Conservation (phyloP, 202 grass and related monocot genomes). For the Setaria viridis region DNA sequence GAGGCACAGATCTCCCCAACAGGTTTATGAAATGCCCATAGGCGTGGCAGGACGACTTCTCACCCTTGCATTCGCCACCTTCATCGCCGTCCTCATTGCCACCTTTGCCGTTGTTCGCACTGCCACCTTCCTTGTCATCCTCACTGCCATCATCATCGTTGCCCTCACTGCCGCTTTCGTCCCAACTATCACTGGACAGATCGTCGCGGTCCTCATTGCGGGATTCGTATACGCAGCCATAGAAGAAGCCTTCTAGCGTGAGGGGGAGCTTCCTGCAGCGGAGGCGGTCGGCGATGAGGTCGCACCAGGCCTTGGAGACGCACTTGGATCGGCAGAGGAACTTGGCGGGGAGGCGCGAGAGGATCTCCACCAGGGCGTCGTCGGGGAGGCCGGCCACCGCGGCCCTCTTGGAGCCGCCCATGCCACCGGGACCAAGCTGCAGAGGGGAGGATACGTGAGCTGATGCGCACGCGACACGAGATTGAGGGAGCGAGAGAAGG, state of each 20-base stretch:
- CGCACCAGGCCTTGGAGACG: conserved; percentile 16
- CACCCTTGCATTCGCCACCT: not conserved
- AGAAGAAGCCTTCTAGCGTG: conserved; percentile 14
- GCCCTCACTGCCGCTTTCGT: not conserved
- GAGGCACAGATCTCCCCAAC: not conserved
- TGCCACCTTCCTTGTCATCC: no score
- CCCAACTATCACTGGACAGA: not conserved
- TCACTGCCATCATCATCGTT: not conserved
- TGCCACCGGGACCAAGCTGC: not conserved
- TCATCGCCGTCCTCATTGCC: not conserved
- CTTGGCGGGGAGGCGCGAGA: conserved; percentile 9
- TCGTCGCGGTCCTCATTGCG: no score
- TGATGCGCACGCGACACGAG: not conserved
- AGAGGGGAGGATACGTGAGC: not conserved
- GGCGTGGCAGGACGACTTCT: no score
- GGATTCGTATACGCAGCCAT: not conserved
- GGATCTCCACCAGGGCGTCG: conserved; percentile 7
- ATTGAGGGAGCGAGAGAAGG: no score
- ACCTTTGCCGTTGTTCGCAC: no score
- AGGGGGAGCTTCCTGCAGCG: not conserved
- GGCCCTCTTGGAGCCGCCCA: not conserved
- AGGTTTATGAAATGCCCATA: not conserved
- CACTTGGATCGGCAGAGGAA: conserved; percentile 10
- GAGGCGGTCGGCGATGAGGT: conserved; percentile 22
- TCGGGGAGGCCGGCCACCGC: not conserved